These are phyloP conservation scores for Kappamyces sp. DNA, from an alignment of 192 early-diverging fungal species.

Conservation along the genomic window DNA sequence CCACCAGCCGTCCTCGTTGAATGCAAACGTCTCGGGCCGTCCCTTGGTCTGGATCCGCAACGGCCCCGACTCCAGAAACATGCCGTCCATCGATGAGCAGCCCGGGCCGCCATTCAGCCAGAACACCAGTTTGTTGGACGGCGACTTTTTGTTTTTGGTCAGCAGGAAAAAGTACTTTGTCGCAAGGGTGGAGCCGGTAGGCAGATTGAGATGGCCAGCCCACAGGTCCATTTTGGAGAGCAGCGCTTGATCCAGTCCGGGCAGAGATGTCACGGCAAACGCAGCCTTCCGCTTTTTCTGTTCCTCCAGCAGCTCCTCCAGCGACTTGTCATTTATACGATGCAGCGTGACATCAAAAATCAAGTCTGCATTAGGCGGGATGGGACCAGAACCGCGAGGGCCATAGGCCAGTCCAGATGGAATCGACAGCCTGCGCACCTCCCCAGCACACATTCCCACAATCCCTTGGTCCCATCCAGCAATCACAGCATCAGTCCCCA, in stretches of 20 bases:
- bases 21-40: conserved; percentile 34
- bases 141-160: background rate
- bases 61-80: conserved; percentile 63
- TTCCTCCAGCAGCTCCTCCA: too few relatives aligned
- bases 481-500: background rate
- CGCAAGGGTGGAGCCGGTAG: background rate
- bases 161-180: conserved; percentile 1
- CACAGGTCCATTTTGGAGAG: conserved; percentile 2
- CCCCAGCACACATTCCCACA: background rate
- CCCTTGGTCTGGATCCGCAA: conserved; percentile 41
- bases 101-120: conserved; percentile 13
- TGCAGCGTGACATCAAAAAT: background rate
- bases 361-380: background rate
- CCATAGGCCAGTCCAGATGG: background rate
- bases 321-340: too few relatives aligned
- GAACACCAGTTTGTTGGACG: conserved; percentile 12
- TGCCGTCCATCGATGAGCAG: conserved; percentile 46
- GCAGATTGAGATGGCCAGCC: background rate
- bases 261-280: background rate
- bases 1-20: conserved; percentile 16
- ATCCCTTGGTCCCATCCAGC: background rate
- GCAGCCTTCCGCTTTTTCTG: too few relatives aligned
- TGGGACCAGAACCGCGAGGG: background rate
- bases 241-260: background rate
- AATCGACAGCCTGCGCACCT: background rate